phyloP scores from a whole-genome alignment of 192 early-diverging fungal species.

The Backusella sp. region DNA sequence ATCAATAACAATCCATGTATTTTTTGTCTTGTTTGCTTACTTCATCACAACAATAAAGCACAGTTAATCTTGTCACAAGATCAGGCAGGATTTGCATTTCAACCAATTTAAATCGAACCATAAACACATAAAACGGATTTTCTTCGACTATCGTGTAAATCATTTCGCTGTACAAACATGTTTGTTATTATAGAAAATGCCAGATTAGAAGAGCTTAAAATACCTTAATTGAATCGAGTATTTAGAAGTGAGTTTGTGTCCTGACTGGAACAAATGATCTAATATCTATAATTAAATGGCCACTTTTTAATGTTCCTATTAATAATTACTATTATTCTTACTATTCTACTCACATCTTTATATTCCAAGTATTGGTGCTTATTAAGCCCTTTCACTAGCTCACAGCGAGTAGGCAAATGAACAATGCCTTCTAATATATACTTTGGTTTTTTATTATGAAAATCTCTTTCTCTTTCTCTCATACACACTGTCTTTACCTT shows the following conservation, averaged over 20 bases:
- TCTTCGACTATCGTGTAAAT: conserved; percentile 24
- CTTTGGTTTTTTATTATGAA: conserved; percentile 3
- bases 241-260: conserved; percentile 7
- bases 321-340: neutral
- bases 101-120: conserved; percentile 27
- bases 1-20: neutral
- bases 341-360: neutral
- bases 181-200: neutral
- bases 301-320: neutral
- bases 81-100: conserved; percentile 27
- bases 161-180: conserved; percentile 23
- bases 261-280: conserved; percentile 14
- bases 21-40: neutral
- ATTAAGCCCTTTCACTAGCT: neutral
- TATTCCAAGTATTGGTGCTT: conserved; percentile 3
- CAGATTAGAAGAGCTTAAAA: neutral
- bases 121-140: conserved; percentile 16
- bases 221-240: conserved; percentile 25
- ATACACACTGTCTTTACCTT: neutral
- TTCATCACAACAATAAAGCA: conserved; percentile 27
- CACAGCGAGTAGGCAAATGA: conserved; percentile 19
- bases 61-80: conserved; percentile 27
- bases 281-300: conserved; percentile 3
- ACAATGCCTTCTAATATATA: conserved; percentile 25
- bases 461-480: neutral